Conservation (phyloP, 345 rosid species). For the thale cress (Arabidopsis thaliana) region TAIR10.1 NC_003070.9:5509501-5510000, state of each 20-base stretch:
- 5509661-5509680: constrained; percentile 82
- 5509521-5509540: background rate
- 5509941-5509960: constrained; percentile 81
- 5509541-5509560: background rate
- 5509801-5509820: constrained; percentile 1
- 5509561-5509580: background rate
- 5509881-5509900: background rate
- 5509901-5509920: constrained; percentile 62
- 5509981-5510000: constrained; percentile 46
- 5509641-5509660: constrained; percentile 96
- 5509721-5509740: background rate
- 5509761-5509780: constrained; percentile 34
- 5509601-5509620: constrained; percentile 91
- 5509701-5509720: background rate
- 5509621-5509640: constrained; percentile 96
- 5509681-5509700: constrained; percentile 55
- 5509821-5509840: background rate
- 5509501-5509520: background rate
- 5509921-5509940: constrained; percentile 76
- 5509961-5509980: constrained; percentile 87
- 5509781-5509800: background rate
- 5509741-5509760: constrained; percentile 30
- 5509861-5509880: background rate
- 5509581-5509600: constrained; percentile 68
- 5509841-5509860: background rate